These are phyloP conservation scores for Globisporangium nodosum DNA, from an alignment of 352 stramenopile genomes.

Conservation along the genomic window DNA sequence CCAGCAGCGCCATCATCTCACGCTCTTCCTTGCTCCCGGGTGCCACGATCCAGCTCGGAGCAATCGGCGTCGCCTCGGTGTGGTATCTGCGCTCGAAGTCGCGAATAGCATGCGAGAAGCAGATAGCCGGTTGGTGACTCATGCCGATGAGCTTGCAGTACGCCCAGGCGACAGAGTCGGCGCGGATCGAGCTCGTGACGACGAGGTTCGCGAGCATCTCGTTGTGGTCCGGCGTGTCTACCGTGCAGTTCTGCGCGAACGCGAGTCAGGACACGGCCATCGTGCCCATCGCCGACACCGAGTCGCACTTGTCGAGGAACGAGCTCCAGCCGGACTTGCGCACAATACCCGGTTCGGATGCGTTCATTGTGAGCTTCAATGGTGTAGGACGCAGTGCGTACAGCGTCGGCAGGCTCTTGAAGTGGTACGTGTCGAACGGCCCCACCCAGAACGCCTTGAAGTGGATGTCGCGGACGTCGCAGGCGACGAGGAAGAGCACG, in stretches of 20 bases:
- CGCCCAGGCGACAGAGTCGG: slow-evolving; percentile 46
- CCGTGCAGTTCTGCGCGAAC: slow-evolving; percentile 30
- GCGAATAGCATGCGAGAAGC: slow-evolving; percentile 38
- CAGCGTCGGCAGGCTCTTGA: slow-evolving; percentile 5
- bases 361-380: slow-evolving; percentile 3
- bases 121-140: slow-evolving; percentile 42
- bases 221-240: slow-evolving; percentile 21
- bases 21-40: slow-evolving; percentile 27
- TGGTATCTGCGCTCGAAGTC: slow-evolving; percentile 37
- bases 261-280: neutral
- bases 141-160: slow-evolving; percentile 42
- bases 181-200: slow-evolving; percentile 33
- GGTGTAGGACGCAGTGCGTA: neutral
- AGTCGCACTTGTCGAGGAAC: slow-evolving; percentile 42
- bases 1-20: slow-evolving; percentile 33
- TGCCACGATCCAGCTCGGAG: slow-evolving; percentile 13
- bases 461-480: slow-evolving; percentile 50
- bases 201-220: slow-evolving; percentile 27
- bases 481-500: slow-evolving; percentile 21
- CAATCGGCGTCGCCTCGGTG: slow-evolving; percentile 11
- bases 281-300: slow-evolving; percentile 15
- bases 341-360: too few relatives aligned
- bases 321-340: slow-evolving; percentile 28
- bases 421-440: slow-evolving; percentile 28
- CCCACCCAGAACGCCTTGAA: slow-evolving; percentile 57